A percentile compares a stretch with the other conserved stretches of the same genome.
These are phyloP conservation scores for Diaporthe sp. DNA, from an alignment of 2,329 filamentous ascomycete genomes.

Conservation along the genomic window DNA sequence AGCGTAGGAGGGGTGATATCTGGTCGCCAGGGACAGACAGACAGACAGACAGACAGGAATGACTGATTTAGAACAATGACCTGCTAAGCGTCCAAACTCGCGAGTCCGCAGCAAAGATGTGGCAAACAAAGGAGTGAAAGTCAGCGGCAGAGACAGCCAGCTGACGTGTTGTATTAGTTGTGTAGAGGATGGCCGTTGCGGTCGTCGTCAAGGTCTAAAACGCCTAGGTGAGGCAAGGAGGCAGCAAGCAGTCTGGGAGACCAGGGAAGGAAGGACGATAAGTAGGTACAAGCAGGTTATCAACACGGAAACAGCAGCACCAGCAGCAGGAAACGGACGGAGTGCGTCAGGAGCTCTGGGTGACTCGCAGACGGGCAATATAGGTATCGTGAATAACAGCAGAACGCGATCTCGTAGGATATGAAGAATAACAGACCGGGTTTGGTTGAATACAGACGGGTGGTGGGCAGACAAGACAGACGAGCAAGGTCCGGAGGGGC, in stretches of 20 bases:
- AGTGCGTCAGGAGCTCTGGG: slow-evolving; percentile 33
- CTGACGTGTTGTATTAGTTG: slow-evolving; percentile 37
- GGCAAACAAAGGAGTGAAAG: slow-evolving; percentile 40
- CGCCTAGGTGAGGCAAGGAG: slow-evolving; percentile 2
- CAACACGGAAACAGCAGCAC: slow-evolving; percentile 16
- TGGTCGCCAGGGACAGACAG: slow-evolving; percentile 31
- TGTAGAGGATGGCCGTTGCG: slow-evolving; percentile 24
- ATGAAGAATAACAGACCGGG: slow-evolving; percentile 36
- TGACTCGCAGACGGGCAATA: slow-evolving; percentile 13
- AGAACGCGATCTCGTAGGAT: slow-evolving; percentile 31
- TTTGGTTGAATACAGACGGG: slow-evolving; percentile 17
- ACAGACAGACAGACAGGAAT: slow-evolving; percentile 28
- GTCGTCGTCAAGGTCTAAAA: slow-evolving; percentile 36
- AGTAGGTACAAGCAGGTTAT: slow-evolving; percentile 27
- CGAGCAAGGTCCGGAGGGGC: background rate
- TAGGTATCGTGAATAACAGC: slow-evolving; percentile 35
- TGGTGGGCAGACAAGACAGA: background rate
- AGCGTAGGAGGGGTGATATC: slow-evolving; percentile 24
- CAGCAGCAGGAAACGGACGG: background rate
- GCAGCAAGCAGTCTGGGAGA: slow-evolving; percentile 28
- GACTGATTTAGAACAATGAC: slow-evolving; percentile 32
- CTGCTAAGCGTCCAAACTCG: slow-evolving; percentile 15
- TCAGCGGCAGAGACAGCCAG: slow-evolving; percentile 36
- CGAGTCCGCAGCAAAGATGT: slow-evolving; percentile 28
- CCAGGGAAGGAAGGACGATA: slow-evolving; percentile 27